Base-by-base conservation (phyloP, 441 rosid species). In the Euphorbia corollata region DNA sequence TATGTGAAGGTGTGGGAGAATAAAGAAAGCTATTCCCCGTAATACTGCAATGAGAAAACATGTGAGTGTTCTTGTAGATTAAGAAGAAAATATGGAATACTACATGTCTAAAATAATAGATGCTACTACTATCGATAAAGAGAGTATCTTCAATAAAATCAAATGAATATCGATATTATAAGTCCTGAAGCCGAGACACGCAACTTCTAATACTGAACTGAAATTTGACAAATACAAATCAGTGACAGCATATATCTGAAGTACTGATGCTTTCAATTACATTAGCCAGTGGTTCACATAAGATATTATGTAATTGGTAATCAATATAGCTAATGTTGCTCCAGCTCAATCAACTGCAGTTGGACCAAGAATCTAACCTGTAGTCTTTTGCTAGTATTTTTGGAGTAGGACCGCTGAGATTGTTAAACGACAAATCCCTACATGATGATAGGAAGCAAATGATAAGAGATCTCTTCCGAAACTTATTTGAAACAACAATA, bases 341-440 rank as follows among this genome's bases (percentile, higher is more conserved):
- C 39, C 54, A 36, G 41, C 65, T 43, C 30, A 54, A 38, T 55
- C 2, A 62, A 70, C 38, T 54, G 43, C 65, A 66, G 59, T 13
- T 60, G 51, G 43, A 12, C 16, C 2, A 48, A 69, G 20, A 5
- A 39, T 66, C 70, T 78, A 71, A 90, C 97, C 96, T 87, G 76
- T 90, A 90, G 71, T 75, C 94, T 68, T 88, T 92, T 8, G 96
- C 98, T 67, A 82, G 76, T 65, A 90, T 90, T 68, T 75, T 89
- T 12, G 97, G 97, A n/a, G 85, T 87, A 15, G 97, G 94, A 60
- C 97, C 94, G 22, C 96, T 92, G 27, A 90, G 89, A 81, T 92
- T 92, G 77, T 92, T 92, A 77, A 73, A 90, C 1, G 98, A 92
- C 38, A 92, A 82, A 78, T 92, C 98, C 87, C 97, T 90, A 79